Evolutionary conservation across 495 filamentous ascomycete species (phyloP).

Genomic region (Hypoxylon trugodes): DNA sequence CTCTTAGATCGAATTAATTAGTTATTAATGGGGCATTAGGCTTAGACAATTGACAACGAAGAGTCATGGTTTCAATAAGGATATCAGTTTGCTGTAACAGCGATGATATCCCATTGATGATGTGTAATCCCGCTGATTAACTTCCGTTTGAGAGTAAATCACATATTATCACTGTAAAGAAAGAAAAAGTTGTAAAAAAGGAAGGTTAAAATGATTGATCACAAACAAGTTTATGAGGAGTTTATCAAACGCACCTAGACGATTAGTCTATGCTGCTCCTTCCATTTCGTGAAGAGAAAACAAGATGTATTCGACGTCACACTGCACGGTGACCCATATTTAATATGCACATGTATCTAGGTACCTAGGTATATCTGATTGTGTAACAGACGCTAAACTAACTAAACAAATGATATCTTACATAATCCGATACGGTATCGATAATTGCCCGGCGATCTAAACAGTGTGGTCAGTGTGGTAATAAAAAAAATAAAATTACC

Average conservation of each 20-base stretch:
- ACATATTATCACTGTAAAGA: no score
- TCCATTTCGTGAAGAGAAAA: background rate
- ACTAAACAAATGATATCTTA: background rate
- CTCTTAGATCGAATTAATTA: background rate
- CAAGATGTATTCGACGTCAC: slow-evolving; percentile 21
- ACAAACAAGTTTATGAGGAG: no score
- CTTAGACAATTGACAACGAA: background rate
- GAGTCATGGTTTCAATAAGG: background rate
- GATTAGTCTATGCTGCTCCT: background rate
- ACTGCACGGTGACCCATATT: slow-evolving; percentile 1
- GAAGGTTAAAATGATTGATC: no score
- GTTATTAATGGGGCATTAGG: background rate
- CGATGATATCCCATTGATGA: background rate
- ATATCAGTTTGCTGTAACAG: background rate
- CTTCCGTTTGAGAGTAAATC: no score
- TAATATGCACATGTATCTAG: background rate
- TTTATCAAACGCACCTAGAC: no score
- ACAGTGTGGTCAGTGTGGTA: slow-evolving; percentile 1
- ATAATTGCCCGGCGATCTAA: slow-evolving; percentile 20
- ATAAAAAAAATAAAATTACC: slow-evolving; percentile 30
- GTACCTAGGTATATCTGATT: background rate
- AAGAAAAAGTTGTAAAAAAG: no score
- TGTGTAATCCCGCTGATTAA: background rate
- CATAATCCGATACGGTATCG: slow-evolving; percentile 26
- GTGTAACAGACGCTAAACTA: no score